Conservation (phyloP, 148 eudicot species). For the Nepenthes mirabilis region DNA sequence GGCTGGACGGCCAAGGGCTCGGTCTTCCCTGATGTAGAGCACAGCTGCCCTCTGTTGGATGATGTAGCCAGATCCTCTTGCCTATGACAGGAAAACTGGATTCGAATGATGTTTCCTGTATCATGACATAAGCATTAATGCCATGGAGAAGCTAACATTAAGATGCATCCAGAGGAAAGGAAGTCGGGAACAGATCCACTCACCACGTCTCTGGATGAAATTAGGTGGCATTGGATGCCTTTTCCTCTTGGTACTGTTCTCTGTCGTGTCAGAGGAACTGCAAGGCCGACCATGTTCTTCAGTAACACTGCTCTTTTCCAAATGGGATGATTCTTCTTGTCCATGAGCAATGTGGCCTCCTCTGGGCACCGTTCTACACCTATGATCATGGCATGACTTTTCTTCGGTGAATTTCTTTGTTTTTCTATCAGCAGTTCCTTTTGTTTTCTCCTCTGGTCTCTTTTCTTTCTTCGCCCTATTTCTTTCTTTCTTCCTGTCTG, state of each 20-base stretch:
- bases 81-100: slow-evolving; percentile 30
- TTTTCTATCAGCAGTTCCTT: slow-evolving; percentile 2
- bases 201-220: slow-evolving; percentile 20
- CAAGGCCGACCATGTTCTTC: slow-evolving; percentile 58
- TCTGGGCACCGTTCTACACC: slow-evolving; percentile 1
- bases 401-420: slow-evolving; percentile 9
- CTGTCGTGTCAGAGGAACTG: slow-evolving; percentile 61
- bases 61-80: slow-evolving; percentile 13
- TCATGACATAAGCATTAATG: not conserved
- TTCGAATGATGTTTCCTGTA: slow-evolving; percentile 49
- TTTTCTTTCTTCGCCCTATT: slow-evolving; percentile 15
- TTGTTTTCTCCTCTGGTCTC: slow-evolving; percentile 3
- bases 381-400: slow-evolving; percentile 2
- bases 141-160: not conserved
- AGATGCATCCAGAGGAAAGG: too few species aligned
- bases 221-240: slow-evolving; percentile 14
- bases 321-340: slow-evolving; percentile 17
- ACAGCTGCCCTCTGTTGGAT: slow-evolving; percentile 5
- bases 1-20: not conserved
- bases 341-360: slow-evolving; percentile 1
- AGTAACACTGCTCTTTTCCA: slow-evolving; percentile 61
- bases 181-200: slow-evolving; percentile 1
- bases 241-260: slow-evolving; percentile 65
- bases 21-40: slow-evolving; percentile 13
- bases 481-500: slow-evolving; percentile 24